phyloP scores from a whole-genome alignment of 2,329 filamentous ascomycete genomes.

The Colletotrichum caudatum region DNA sequence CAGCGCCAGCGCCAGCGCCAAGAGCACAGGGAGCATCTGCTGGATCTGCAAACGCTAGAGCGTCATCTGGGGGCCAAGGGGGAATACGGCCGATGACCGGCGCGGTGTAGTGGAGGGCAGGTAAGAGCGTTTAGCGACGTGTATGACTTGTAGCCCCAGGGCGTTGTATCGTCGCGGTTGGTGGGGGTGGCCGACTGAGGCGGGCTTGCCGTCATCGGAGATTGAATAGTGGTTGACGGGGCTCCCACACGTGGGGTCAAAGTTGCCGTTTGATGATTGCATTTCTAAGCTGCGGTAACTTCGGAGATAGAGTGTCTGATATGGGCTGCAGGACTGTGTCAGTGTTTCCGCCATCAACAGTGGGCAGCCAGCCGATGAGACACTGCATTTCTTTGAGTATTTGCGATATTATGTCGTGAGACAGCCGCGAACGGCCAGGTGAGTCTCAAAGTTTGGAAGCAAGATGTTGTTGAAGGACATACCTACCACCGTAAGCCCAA shows the following conservation, averaged over 20 bases:
- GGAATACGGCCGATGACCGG: constrained; percentile 33
- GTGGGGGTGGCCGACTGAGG: constrained; percentile 14
- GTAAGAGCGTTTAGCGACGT: constrained; percentile 28
- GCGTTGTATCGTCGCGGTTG: neutral
- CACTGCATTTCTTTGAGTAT: neutral
- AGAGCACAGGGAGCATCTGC: constrained; percentile 15
- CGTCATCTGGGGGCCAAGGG: constrained; percentile 13
- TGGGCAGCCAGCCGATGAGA: constrained; percentile 26
- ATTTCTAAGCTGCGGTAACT: constrained; percentile 30
- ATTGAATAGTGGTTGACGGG: constrained; percentile 28
- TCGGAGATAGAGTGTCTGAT: constrained; percentile 21
- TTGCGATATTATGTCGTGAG: constrained; percentile 19
- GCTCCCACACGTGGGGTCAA: constrained; percentile 30
- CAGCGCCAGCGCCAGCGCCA: constrained; percentile 6
- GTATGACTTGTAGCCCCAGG: constrained; percentile 27
- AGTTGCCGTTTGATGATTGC: constrained; percentile 34
- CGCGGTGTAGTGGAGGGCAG: neutral
- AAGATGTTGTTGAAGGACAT: constrained; percentile 10
- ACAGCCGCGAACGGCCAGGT: constrained; percentile 14
- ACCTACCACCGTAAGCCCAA: constrained; percentile 13
- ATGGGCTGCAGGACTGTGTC: constrained; percentile 25
- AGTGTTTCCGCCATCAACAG: constrained; percentile 8
- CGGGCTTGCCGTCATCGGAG: constrained; percentile 38
- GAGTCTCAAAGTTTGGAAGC: neutral
- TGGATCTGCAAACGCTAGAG: constrained; percentile 31